A percentile compares a stretch with the other conserved stretches of the same genome.
These are phyloP conservation scores for Diaporthe eres DNA, from an alignment of 2,329 filamentous ascomycete species.

Conservation along the genomic window DNA sequence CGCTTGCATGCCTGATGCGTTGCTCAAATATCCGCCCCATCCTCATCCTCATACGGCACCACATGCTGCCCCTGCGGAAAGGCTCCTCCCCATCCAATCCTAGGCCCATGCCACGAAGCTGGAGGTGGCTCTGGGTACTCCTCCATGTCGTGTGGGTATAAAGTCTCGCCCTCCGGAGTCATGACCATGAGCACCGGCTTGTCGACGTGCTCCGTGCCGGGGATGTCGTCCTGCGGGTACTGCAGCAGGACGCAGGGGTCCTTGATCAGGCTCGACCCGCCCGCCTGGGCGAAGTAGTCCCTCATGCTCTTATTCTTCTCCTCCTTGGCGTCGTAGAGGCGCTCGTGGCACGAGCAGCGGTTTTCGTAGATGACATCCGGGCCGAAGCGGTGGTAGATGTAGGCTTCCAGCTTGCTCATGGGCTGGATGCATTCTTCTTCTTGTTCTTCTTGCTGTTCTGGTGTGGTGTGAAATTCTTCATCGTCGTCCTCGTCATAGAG, in stretches of 20 bases:
- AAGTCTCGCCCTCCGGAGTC: not conserved
- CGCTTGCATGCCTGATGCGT: no score
- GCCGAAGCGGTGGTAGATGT: not conserved
- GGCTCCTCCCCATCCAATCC: no score
- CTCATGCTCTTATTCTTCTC: not conserved
- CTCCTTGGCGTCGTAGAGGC: not conserved
- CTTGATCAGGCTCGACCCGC: not conserved
- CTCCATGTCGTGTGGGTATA: slow-evolving; percentile 4
- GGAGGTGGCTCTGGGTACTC: not conserved
- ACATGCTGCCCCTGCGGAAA: not conserved
- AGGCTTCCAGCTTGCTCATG: not conserved
- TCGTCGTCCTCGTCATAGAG: not conserved
- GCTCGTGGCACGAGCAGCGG: slow-evolving; percentile 6
- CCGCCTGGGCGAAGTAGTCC: not conserved
- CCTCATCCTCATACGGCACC: slow-evolving; percentile 14
- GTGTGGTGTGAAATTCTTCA: no score
- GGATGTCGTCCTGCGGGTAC: not conserved
- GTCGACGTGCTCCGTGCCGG: slow-evolving; percentile 3
- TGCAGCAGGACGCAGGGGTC: not conserved
- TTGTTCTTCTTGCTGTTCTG: not conserved
- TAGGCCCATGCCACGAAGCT: not conserved
- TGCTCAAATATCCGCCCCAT: not conserved
- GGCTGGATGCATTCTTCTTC: no score
- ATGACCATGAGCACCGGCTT: slow-evolving; percentile 32
- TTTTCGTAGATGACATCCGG: not conserved